A percentile compares a stretch with the other conserved stretches of the same genome.
Conservation (phyloP, 108 stramenopile genomes). For the Pseudonitzschia multistriata region DNA sequence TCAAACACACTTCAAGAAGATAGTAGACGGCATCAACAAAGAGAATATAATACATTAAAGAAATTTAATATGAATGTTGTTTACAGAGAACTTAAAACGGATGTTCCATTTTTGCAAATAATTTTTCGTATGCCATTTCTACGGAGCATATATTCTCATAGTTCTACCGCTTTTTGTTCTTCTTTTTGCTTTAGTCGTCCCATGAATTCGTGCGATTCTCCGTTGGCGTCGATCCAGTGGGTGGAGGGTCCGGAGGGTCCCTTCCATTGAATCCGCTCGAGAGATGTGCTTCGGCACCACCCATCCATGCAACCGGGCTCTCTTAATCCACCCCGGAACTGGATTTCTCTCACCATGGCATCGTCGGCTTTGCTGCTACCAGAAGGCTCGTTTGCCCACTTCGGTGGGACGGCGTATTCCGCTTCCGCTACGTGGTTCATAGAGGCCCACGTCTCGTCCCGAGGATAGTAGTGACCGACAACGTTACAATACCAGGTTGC, state of each 20-base stretch:
- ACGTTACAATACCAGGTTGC: constrained; percentile 56
- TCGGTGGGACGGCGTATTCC: constrained; percentile 47
- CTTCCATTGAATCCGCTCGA: constrained; percentile 18
- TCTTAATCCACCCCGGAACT: constrained; percentile 26
- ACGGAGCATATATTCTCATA: too few relatives aligned
- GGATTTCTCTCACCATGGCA: neutral
- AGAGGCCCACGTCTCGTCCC: constrained; percentile 19
- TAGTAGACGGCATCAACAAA: too few relatives aligned
- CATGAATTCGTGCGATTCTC: constrained; percentile 4
- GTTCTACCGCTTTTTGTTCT: neutral
- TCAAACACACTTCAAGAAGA: too few relatives aligned
- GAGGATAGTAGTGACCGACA: constrained; percentile 58
- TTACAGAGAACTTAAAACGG: too few relatives aligned
- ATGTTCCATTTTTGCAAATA: too few relatives aligned
- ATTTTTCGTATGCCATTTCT: too few relatives aligned
- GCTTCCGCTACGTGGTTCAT: constrained; percentile 27
- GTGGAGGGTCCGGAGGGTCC: constrained; percentile 10
- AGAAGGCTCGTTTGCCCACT: constrained; percentile 13
- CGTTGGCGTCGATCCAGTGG: constrained; percentile 11
- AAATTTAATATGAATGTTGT: too few relatives aligned
- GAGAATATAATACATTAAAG: too few relatives aligned
- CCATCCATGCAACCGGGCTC: constrained; percentile 20
- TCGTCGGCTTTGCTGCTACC: neutral
- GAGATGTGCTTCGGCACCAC: constrained; percentile 15
- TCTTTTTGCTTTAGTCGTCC: neutral